phyloP scores from a whole-genome alignment of 768 basidiomycete species.

The Mycena floridula region DNA sequence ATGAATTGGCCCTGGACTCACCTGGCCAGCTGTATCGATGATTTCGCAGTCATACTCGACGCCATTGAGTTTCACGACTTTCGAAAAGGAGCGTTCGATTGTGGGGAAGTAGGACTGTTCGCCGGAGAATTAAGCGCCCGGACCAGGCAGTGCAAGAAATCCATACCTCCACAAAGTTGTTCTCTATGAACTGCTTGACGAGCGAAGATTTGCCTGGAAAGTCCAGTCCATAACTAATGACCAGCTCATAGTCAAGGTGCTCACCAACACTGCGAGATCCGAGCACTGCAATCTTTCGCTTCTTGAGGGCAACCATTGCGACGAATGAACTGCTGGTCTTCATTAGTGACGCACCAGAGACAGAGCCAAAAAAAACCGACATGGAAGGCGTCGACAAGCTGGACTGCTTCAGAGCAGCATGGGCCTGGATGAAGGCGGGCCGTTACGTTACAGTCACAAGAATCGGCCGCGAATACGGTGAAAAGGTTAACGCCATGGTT shows the following conservation, averaged over 20 bases:
- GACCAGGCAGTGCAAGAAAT: too few relatives aligned
- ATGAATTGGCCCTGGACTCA: conserved; percentile 24
- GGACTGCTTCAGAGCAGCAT: too few relatives aligned
- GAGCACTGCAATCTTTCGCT: conserved; percentile 78
- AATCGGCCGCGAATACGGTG: too few relatives aligned
- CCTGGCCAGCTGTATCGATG: conserved; percentile 98
- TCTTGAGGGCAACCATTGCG: too few relatives aligned
- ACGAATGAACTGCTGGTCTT: too few relatives aligned
- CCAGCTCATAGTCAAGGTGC: conserved; percentile 16
- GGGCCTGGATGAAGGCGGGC: too few relatives aligned
- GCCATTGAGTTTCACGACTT: conserved; percentile 82
- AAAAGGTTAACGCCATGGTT: too few relatives aligned
- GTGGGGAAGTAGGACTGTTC: conserved; percentile 93
- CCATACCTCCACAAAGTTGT: conserved; percentile 89
- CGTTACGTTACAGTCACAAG: too few relatives aligned
- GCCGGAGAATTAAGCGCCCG: too few relatives aligned
- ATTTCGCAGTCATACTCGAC: conserved; percentile 94
- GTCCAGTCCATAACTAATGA: background rate
- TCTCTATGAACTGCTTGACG: conserved; percentile 89
- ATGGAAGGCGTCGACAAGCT: too few relatives aligned
- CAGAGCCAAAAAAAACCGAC: too few relatives aligned
- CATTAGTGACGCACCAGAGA: too few relatives aligned
- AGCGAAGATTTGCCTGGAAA: conserved; percentile 89
- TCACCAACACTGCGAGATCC: conserved; percentile 86
- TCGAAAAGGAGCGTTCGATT: conserved; percentile 84